phyloP scores from a whole-genome alignment of 1,139 yeast species.

The Candida tropicalis region DNA sequence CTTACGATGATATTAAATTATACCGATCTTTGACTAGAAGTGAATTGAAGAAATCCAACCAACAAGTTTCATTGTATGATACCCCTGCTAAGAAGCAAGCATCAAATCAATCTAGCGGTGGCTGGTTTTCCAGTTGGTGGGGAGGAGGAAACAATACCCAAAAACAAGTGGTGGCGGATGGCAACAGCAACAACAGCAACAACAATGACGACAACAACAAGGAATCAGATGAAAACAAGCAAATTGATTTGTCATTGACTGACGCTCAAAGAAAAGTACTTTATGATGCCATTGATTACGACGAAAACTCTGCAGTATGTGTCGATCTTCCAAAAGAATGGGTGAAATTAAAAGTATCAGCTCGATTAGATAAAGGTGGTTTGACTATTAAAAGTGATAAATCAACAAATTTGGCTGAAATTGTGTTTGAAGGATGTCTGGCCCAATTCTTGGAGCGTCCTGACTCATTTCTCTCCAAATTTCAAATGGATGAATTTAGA shows the following conservation, averaged over 20 bases:
- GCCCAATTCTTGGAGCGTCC: slow-evolving; percentile 76
- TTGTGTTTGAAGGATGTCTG: slow-evolving; percentile 81
- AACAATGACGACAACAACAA: slow-evolving; percentile 7
- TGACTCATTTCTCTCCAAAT: slow-evolving; percentile 71
- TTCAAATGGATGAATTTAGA: slow-evolving; percentile 77
- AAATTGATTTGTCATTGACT: slow-evolving; percentile 41
- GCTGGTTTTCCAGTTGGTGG: slow-evolving; percentile 72
- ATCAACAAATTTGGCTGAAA: slow-evolving; percentile 62
- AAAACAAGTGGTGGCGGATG: slow-evolving; percentile 7
- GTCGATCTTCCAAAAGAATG: slow-evolving; percentile 76
- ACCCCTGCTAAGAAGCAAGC: slow-evolving; percentile 15
- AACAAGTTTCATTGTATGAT: slow-evolving; percentile 15
- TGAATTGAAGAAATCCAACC: slow-evolving; percentile 61
- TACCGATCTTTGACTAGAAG: slow-evolving; percentile 80
- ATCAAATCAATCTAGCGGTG: slow-evolving; percentile 23
- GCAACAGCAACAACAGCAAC: background rate
- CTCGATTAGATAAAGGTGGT: slow-evolving; percentile 78
- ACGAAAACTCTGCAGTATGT: slow-evolving; percentile 62
- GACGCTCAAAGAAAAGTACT: slow-evolving; percentile 81
- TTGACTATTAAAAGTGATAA: slow-evolving; percentile 56
- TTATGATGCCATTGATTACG: slow-evolving; percentile 92
- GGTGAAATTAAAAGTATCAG: slow-evolving; percentile 63
- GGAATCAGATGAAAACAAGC: slow-evolving; percentile 16
- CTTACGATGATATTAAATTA: slow-evolving; percentile 80
- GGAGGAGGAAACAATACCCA: slow-evolving; percentile 24